Evolutionary conservation across 2,329 filamentous ascomycete species (phyloP), one percentile per base, ranked within the genome.

Genomic region (Xylariaceae sp.): DNA sequence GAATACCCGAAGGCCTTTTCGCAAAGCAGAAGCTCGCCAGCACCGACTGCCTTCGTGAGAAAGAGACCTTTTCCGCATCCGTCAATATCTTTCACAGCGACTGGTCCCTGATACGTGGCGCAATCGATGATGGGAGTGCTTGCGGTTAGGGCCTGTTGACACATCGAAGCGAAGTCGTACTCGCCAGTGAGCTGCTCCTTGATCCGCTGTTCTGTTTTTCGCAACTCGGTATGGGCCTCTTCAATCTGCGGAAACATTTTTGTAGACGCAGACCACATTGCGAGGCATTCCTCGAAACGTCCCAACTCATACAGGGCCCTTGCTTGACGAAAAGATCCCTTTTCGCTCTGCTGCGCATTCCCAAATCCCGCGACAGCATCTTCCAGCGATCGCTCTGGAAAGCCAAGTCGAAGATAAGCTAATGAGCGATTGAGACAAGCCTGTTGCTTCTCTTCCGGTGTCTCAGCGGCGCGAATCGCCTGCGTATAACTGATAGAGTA

Each of bases 1-100:
- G 53, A 65, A 57, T 78, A 69, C 0, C 62, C 61, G 55, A 81
- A 80, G 0, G 78, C 77, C 52, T 82, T 83, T 51, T 82, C 79
- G 42, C 76, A 81, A 1, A 82, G 56, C 0, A 83, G 60, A 2
- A 81, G 64, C 3, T 81, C 74, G 0, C 78, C 78, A 0, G 73
- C 70, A 35, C 68, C 66, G 2, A 82, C 74, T 0, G 65, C 56
- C 17, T 66, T 62, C 1, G 71, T 77, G 0, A 74, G 75, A 56
- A 81, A 83, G 0, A 82, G 61, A 0, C 79, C 79, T 2, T 70
- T 68, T 2, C 77, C 78, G 15, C 69, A 66, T 9, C 63, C 70
- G 1, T 62, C 58, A 1, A 73, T 72, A 6, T 59, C 39, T 32
- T 66, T 71, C 0, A 80, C 56, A 39, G 67, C 61, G 1, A 78